phyloP scores from a whole-genome alignment of 2,329 filamentous ascomycete genomes.

The Beauveria medogensis region DNA sequence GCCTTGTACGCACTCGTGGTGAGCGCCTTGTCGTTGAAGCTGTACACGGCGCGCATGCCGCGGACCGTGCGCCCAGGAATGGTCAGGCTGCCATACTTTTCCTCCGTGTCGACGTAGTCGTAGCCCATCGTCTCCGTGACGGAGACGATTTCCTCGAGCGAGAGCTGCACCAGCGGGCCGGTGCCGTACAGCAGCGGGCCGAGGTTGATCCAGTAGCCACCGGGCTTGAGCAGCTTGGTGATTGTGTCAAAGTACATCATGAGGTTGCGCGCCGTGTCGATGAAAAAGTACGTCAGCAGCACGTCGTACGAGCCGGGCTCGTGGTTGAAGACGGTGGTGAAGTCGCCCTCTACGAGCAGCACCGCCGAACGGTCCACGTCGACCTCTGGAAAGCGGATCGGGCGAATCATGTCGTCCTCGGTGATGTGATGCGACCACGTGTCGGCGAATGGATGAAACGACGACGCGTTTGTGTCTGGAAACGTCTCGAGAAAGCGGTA shows the following conservation, averaged over 20 bases:
- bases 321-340: slow-evolving; percentile 33
- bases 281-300: slow-evolving; percentile 51
- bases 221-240: slow-evolving; percentile 34
- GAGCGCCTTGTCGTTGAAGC: slow-evolving; percentile 41
- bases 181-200: slow-evolving; percentile 49
- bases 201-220: slow-evolving; percentile 48
- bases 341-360: slow-evolving; percentile 47
- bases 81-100: slow-evolving; percentile 33
- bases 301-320: slow-evolving; percentile 33
- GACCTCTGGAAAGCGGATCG: slow-evolving; percentile 37
- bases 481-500: slow-evolving; percentile 40
- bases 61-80: slow-evolving; percentile 33
- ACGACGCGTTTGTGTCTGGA: slow-evolving; percentile 17
- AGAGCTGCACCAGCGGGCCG: slow-evolving; percentile 45
- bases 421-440: slow-evolving; percentile 48
- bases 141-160: slow-evolving; percentile 42
- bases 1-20: slow-evolving; percentile 45
- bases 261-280: slow-evolving; percentile 51
- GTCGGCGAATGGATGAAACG: slow-evolving; percentile 45
- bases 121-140: slow-evolving; percentile 44
- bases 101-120: slow-evolving; percentile 35
- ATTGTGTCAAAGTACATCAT: slow-evolving; percentile 48
- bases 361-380: slow-evolving; percentile 28
- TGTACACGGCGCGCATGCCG: slow-evolving; percentile 42
- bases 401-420: slow-evolving; percentile 37